Conservation (phyloP, 805 yeast species). For the Pichia thaimueangensis region DNA sequence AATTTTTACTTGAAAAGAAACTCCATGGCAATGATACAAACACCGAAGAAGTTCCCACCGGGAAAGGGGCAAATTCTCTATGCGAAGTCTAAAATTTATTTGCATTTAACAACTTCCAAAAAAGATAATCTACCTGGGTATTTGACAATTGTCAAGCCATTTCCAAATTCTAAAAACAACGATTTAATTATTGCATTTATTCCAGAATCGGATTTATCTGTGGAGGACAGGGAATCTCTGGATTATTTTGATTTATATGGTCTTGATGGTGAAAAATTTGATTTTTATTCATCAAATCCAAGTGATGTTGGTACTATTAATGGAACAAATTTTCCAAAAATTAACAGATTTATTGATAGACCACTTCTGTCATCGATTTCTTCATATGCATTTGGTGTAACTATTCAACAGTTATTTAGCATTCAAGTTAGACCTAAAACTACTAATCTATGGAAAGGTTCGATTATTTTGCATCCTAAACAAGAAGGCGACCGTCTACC, state of each 20-base stretch:
- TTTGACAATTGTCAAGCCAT: slow-evolving; percentile 55
- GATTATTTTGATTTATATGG: slow-evolving; percentile 35
- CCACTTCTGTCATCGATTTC: slow-evolving; percentile 48
- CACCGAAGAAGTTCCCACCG: slow-evolving; percentile 18
- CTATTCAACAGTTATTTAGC: slow-evolving; percentile 59
- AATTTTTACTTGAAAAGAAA: too few relatives aligned
- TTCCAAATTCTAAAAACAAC: slow-evolving; percentile 38
- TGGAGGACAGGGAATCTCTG: slow-evolving; percentile 25
- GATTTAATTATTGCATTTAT: slow-evolving; percentile 63
- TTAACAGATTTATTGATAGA: slow-evolving; percentile 36
- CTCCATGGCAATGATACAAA: slow-evolving; percentile 2
- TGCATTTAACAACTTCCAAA: slow-evolving; percentile 73
- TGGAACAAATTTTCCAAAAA: slow-evolving; percentile 19
- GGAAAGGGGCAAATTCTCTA: slow-evolving; percentile 44
- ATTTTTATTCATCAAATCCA: slow-evolving; percentile 18
- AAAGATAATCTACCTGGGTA: slow-evolving; percentile 79
- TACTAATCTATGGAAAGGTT: slow-evolving; percentile 88
- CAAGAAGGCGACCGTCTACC: slow-evolving; percentile 61
- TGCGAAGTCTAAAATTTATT: slow-evolving; percentile 65
- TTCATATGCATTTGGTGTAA: slow-evolving; percentile 64
- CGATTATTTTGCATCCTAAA: slow-evolving; percentile 66
- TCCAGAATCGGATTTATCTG: slow-evolving; percentile 43
- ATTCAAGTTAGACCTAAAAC: slow-evolving; percentile 81
- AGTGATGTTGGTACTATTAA: slow-evolving; percentile 14
- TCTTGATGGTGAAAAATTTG: slow-evolving; percentile 31